A percentile compares a stretch with the other conserved stretches of the same genome.
Conservation (phyloP, 805 yeast species). For the Yamadazyma phyllophila region DNA sequence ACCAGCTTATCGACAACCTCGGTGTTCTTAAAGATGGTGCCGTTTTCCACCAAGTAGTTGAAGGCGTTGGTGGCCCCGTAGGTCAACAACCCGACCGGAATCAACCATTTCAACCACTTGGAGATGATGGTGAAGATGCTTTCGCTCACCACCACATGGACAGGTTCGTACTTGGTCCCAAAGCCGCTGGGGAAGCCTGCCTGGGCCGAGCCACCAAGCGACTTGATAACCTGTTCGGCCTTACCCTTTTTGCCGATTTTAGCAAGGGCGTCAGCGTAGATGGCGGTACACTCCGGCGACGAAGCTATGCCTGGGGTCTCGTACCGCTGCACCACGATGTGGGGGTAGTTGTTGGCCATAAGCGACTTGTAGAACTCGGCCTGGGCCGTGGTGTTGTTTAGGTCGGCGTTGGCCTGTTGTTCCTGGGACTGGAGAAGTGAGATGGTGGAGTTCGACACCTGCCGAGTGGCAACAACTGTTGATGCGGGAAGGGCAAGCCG, state of each 20-base stretch:
- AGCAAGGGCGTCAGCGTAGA: constrained; percentile 79
- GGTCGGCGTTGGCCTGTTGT: constrained; percentile 78
- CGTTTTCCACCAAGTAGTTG: constrained; percentile 76
- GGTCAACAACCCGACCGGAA: constrained; percentile 74
- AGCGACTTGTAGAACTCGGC: constrained; percentile 79
- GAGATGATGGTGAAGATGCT: constrained; percentile 73
- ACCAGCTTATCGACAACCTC: constrained; percentile 76
- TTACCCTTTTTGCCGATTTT: constrained; percentile 74
- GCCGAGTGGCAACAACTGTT: neutral
- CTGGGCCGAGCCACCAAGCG: neutral
- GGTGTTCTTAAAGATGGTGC: constrained; percentile 72
- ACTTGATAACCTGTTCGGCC: constrained; percentile 57
- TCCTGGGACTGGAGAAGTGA: constrained; percentile 51
- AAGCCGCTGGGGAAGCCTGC: constrained; percentile 30
- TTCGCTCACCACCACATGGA: constrained; percentile 92
- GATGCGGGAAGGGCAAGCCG: neutral
- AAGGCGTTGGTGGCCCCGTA: constrained; percentile 81
- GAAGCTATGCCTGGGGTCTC: constrained; percentile 93
- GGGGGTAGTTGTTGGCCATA: constrained; percentile 85
- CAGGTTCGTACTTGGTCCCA: constrained; percentile 78
- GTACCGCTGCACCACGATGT: constrained; percentile 88
- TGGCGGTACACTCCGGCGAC: constrained; percentile 71
- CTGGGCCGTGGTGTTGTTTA: constrained; percentile 68
- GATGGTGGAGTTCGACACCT: constrained; percentile 14
- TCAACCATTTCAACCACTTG: constrained; percentile 85